Base-by-base conservation (phyloP, 805 yeast species). In the Saturnispora galanensis region DNA sequence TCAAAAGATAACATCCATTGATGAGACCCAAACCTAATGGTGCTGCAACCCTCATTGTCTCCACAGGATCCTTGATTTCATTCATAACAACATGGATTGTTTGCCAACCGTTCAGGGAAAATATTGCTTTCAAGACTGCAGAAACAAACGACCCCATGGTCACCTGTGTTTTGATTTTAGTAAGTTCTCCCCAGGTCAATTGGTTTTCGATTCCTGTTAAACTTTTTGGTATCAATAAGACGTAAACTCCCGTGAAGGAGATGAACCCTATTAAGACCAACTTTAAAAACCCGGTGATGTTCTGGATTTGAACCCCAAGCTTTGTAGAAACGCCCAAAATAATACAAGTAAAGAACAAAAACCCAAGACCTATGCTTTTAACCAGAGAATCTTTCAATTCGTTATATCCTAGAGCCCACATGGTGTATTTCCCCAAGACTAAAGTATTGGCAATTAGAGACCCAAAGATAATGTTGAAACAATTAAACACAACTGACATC, bases 241-340 rank as follows among this genome's bases (percentile, higher is more conserved):
- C 79, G 52, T 77, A 81, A 2, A 79, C 13, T 0, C 89, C 85
- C 0, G 82, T 73, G 4, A 70, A 41, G 2, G 77, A 66, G 69
- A 83, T 74, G 1, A 79, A 57, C 0, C 60, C 69, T 35, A 82
- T 67, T 29, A 83, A 60, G 3, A 65, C 56, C 39, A 84, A 56
- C 56, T 84, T 84, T 56, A 83, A 53, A 7, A 68, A 69, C 0
- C 93, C 90, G 3, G 82, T 59, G 10, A 74, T 48, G 52, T 81
- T 82, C 55, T 82, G 88, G 11, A 81, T 64, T 12, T 62, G 56
- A 1, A 83, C 70, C 0, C 89, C 89, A 50, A 70, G 70, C 45
- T 64, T 72, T 2, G 79, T 74, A 26, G 86, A 78, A 3, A 71
- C 41, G 0, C 86, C 78, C 52, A 82, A 85, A 13, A 81, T 58